Base-by-base conservation (phyloP, 345 rosid genomes). In the Orychophragmus violaceus region DNA sequence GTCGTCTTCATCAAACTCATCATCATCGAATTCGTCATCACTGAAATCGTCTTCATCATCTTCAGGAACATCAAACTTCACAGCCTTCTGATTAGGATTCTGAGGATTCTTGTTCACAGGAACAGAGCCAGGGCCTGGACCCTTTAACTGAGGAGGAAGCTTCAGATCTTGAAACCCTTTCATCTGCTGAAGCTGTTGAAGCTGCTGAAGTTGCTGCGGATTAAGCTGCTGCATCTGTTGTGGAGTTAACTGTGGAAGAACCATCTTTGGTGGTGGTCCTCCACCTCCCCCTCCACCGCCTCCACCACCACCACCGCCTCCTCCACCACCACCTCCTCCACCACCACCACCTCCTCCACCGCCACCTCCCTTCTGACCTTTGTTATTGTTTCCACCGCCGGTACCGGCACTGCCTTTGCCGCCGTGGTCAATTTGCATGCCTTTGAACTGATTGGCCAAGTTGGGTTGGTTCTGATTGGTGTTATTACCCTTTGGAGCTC, bases 131-230 rank as follows among this genome's bases (percentile, higher is more conserved):
- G 68, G 74, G n/a, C 64, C 17, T 6, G 87, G 87, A 71, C 82
- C 68, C 59, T 87, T 89, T 42, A 82, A 60, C 12, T 84, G 80
- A 21, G 85, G 91, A 11, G 89, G 81, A 27, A 82, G 76, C 77
- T 83, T 86, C 86, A 81, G 78, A 78, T 89, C 95, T 81, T 81
- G 91, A 0, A 87, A 36, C 13, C 77, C 82, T 65, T 85, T 87
- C 76, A 84, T 72, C 57, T 86, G 92, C 36, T 84, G 92, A 13
- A 86, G 78, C 37, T 88, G 87, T 54, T 75, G 84, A 13, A 80
- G 62, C 46, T 83, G 96, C 48, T 84, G 89, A 5, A 77, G 64
- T 50, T 83, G 87, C 24, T 79, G 94, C 13, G 79, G 79, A 58
- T 64, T 84, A 7, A 71, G 83, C 57, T 85, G 75, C 80, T 86